Evolutionary conservation across 148 eudicot genomes (phyloP).

Genomic region (Polygonum aviculare): DNA sequence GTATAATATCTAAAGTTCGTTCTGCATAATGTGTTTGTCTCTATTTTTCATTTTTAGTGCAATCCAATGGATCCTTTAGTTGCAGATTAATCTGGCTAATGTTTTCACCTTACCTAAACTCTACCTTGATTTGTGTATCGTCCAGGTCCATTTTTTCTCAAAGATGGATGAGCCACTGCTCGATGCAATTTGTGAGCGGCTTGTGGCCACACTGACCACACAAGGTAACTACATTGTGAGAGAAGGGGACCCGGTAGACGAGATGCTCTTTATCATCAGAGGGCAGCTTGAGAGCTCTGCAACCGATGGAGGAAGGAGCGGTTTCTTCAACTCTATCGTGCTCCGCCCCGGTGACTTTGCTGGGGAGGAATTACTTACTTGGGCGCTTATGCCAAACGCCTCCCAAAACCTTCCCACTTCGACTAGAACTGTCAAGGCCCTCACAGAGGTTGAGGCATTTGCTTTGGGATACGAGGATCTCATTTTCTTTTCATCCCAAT

Average conservation of each 20-base stretch:
- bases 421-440: slow-evolving; percentile 59
- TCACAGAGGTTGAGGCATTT: slow-evolving; percentile 82
- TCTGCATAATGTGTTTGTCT: too few species aligned
- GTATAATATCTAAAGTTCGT: neutral
- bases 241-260: slow-evolving; percentile 76
- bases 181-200: slow-evolving; percentile 80
- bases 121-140: neutral
- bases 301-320: slow-evolving; percentile 72
- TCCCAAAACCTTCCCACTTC: slow-evolving; percentile 55
- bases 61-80: neutral
- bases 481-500: slow-evolving; percentile 55
- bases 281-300: slow-evolving; percentile 86
- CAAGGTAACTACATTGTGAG: slow-evolving; percentile 52
- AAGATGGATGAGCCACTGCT: slow-evolving; percentile 84
- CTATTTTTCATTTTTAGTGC: too few species aligned
- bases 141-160: slow-evolving; percentile 78
- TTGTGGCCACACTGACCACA: slow-evolving; percentile 63
- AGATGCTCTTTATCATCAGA: slow-evolving; percentile 75
- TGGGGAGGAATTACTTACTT: slow-evolving; percentile 77
- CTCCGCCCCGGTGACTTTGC: slow-evolving; percentile 81
- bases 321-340: slow-evolving; percentile 71
- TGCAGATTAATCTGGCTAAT: neutral
- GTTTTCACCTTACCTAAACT: neutral
- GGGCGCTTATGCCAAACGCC: slow-evolving; percentile 72
- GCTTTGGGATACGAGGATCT: slow-evolving; percentile 84